Percentiles rank a stretch among this genome's conserved stretches.
Conservation (phyloP, 1,284 basidiomycete genomes). For the Boletus hoseneyae region DNA sequence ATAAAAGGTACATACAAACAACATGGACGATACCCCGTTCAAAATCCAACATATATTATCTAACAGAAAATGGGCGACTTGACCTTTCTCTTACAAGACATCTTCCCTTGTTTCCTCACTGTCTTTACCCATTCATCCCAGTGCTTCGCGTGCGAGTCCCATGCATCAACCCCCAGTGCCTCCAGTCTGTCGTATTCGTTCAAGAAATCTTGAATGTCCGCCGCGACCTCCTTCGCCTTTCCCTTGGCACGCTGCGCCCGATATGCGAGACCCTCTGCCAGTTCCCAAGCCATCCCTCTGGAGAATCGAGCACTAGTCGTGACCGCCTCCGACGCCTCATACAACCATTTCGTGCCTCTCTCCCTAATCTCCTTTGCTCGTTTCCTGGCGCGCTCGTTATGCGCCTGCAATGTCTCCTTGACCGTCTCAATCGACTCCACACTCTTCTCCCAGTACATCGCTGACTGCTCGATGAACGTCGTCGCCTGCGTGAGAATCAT, state of each 20-base stretch:
- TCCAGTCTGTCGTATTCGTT: slow-evolving; percentile 22
- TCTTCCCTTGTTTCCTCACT: slow-evolving; percentile 7
- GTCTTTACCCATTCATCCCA: slow-evolving; percentile 25
- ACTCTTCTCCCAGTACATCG: slow-evolving; percentile 34
- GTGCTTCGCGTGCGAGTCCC: slow-evolving; percentile 15
- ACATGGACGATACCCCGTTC: slow-evolving; percentile 4
- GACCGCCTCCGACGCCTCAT: slow-evolving; percentile 40
- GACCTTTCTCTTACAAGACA: slow-evolving; percentile 18
- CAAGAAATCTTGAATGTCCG: slow-evolving; percentile 27
- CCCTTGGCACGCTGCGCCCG: slow-evolving; percentile 46
- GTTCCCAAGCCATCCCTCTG: slow-evolving; percentile 42
- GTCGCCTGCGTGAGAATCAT: slow-evolving; percentile 40
- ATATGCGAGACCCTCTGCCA: slow-evolving; percentile 29
- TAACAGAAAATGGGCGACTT: slow-evolving; percentile 15
- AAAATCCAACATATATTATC: neutral
- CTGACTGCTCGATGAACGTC: slow-evolving; percentile 44
- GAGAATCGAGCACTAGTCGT: slow-evolving; percentile 41
- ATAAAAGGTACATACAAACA: slow-evolving; percentile 21
- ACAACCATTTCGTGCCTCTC: slow-evolving; percentile 42
- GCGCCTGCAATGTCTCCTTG: slow-evolving; percentile 43
- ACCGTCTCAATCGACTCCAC: slow-evolving; percentile 25
- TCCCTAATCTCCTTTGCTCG: slow-evolving; percentile 55
- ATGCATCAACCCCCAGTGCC: slow-evolving; percentile 10
- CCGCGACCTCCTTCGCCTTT: slow-evolving; percentile 42
- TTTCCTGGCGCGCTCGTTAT: slow-evolving; percentile 54